Base-by-base conservation (phyloP, 2,329 filamentous ascomycete species). In the Podosphaera xanthii region DNA sequence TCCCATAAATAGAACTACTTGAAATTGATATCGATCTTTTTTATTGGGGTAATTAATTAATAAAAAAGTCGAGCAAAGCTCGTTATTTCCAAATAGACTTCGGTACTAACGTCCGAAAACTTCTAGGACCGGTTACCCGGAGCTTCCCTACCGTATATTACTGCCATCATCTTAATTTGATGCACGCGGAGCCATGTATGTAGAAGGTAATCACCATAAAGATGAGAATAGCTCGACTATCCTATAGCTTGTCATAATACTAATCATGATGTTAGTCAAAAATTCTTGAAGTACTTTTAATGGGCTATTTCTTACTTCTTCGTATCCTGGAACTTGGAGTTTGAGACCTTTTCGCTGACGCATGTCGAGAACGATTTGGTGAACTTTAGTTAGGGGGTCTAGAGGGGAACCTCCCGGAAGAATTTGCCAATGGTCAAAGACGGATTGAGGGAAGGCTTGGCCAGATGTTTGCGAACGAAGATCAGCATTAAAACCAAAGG, bases 291-390 rank as follows among this genome's bases (percentile, higher is more conserved):
- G 35, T 46, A 34, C 36, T 44, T 35, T 46, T 2, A 40, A 30
- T 35, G 2, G 4, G 0, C 6, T 33, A 61, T 60, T 65, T 86
- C 87, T 88, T 82, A 92, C 88, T 82, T 96, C 94, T 73, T 88
- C 87, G 78, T 89, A 84, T 73, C 85, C 87, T 69, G 92, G 91
- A 73, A 96, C 86, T 70, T 88, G 82, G 71, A 85, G 77, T 88
- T 98, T 98, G 81, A 98, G 79, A 88, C 91, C 92, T 88, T 98
- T 98, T 77, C 91, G 87, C 84, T 96, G 96, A 73, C 92, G 89
- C 85, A 94, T 94, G 61, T 84, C 81, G 72, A 79, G 77, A 69
- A 97, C 88, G 69, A 96, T 79, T 72, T 81, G 74, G 73, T 90
- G 92, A 69, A 85, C 80, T 81, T 90, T 87, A 71, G 81, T 82